Percentiles rank a stretch among this genome's conserved stretches.
Evolutionary conservation across 2,329 filamentous ascomycete genomes (phyloP).

Genomic region (Gremmenia infestans): DNA sequence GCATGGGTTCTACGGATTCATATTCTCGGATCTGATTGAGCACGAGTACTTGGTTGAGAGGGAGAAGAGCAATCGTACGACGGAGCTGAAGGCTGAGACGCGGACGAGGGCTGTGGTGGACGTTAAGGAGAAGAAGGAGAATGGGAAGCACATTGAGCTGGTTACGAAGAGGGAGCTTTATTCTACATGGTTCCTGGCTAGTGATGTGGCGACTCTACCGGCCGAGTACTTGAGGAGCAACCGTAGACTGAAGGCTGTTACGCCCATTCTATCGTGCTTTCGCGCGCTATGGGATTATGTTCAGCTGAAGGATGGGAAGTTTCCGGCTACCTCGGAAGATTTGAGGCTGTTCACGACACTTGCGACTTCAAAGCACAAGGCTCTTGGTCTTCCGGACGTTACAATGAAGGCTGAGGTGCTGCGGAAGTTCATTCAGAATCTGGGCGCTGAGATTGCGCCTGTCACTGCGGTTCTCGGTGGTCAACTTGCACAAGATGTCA

Average conservation of each 20-base stretch:
- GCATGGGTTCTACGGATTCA: conserved; percentile 89
- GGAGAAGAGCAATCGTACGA: conserved; percentile 69
- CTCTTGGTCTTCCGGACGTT: conserved; percentile 63
- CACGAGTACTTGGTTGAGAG: conserved; percentile 90
- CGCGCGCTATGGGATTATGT: conserved; percentile 89
- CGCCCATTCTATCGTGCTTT: conserved; percentile 77
- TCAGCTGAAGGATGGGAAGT: conserved; percentile 46
- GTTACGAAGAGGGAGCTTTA: conserved; percentile 92
- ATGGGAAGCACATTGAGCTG: conserved; percentile 69
- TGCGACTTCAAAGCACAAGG: conserved; percentile 71
- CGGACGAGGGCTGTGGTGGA: conserved; percentile 70
- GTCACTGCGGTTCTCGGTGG: conserved; percentile 87
- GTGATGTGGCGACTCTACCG: conserved; percentile 65
- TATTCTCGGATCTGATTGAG: conserved; percentile 87
- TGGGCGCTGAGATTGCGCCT: conserved; percentile 78
- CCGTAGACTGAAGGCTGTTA: conserved; percentile 69
- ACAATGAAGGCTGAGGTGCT: conserved; percentile 68
- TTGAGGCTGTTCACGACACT: conserved; percentile 72
- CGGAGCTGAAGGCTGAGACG: conserved; percentile 59
- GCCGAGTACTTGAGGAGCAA: conserved; percentile 64
- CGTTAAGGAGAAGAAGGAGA: conserved; percentile 65
- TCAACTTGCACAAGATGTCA: conserved; percentile 89
- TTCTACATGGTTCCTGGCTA: conserved; percentile 81
- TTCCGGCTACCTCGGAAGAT: conserved; percentile 56
- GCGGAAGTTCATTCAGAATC: conserved; percentile 78